Evolutionary conservation across 2,329 filamentous ascomycete genomes (phyloP), one percentile per base, ranked within the genome.

Genomic region (Colletotrichum lentis): DNA sequence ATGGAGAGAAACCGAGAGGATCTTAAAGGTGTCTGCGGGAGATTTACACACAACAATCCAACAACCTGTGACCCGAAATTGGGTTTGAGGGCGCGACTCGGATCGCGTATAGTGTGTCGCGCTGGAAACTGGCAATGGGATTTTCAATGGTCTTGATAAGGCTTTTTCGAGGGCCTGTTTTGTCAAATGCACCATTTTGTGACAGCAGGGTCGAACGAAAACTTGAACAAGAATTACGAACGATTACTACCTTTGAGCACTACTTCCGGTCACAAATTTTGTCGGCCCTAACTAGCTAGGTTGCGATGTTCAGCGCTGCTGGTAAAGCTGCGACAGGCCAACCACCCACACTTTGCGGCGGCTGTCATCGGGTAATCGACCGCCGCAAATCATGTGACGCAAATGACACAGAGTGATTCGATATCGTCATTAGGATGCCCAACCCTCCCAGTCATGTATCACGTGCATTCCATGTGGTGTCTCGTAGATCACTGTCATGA

Each of bases 11-110:
- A 39, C n/a, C 35, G 54, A 49, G 53, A 64, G 65, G 44, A n/a
- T 67, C 54, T 53, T 55, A 59, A 67, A 59, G 61, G 47, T 67
- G 65, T 54, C 41, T 59, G 65, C 61, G 65, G 65, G 65, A 64
- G 54, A 59, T 54, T n/a, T 12, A 27, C 35, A 35, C 16, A 35
- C 16, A 35, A 60, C 46, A 31, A 27, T 60, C 43, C 24, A n/a
- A 27, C 20, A 49, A 55, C 53, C 31, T 8, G 35, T 35, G 11
- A 20, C 50, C 14, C 6, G 20, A n/a, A 8, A 53, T 46, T 37
- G 24, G 52, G 10, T 12, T 11, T 54, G 11, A 3, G n/a, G 39
- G 14, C 31, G n/a, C n/a, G 35, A 10, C n/a, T 20, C 44, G 35
- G 56, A 46, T n/a, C 24, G 56, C 43, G 31, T 22, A 20, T 50